Conservation (phyloP, 805 yeast genomes). For the Kuraishia hungarica region DNA sequence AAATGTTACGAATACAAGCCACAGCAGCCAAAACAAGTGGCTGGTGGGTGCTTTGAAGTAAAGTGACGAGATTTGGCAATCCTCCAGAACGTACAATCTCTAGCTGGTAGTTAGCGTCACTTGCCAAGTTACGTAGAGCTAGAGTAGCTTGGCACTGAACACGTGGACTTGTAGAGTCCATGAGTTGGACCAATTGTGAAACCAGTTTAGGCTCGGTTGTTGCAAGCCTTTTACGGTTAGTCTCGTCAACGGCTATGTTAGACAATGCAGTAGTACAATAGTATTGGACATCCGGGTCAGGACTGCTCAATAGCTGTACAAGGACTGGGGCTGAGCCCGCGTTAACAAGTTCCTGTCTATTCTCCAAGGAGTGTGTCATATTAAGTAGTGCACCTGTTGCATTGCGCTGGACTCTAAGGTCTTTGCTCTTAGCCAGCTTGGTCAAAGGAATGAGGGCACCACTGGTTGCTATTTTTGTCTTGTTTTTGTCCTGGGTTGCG, state of each 20-base stretch:
- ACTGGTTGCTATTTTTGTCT: constrained; percentile 88
- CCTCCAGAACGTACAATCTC: constrained; percentile 97
- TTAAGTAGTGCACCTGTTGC: constrained; percentile 97
- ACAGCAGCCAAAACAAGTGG: constrained; percentile 94
- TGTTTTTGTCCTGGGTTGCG: constrained; percentile 97
- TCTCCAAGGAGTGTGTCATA: constrained; percentile 97
- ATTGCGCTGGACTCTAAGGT: constrained; percentile 93
- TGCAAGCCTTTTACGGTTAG: constrained; percentile 78
- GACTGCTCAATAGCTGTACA: constrained; percentile 74
- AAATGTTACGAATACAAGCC: constrained; percentile 95
- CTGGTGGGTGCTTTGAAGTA: constrained; percentile 82
- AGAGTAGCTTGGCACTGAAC: constrained; percentile 98
- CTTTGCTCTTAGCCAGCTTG: constrained; percentile 87
- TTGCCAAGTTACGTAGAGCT: constrained; percentile 91
- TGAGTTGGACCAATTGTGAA: constrained; percentile 74
- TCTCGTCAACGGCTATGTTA: constrained; percentile 94
- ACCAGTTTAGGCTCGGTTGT: constrained; percentile 92
- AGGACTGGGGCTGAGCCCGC: constrained; percentile 98
- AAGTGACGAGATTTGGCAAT: constrained; percentile 82
- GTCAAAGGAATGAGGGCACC: constrained; percentile 95
- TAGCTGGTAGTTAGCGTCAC: constrained; percentile 91
- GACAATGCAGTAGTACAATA: constrained; percentile 97
- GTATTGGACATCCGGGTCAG: constrained; percentile 95
- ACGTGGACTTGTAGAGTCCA: constrained; percentile 90
- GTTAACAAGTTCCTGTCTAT: constrained; percentile 90